Conservation (phyloP, 2,329 filamentous ascomycete genomes). For the Graphilbum ipis-grandicollis region DNA sequence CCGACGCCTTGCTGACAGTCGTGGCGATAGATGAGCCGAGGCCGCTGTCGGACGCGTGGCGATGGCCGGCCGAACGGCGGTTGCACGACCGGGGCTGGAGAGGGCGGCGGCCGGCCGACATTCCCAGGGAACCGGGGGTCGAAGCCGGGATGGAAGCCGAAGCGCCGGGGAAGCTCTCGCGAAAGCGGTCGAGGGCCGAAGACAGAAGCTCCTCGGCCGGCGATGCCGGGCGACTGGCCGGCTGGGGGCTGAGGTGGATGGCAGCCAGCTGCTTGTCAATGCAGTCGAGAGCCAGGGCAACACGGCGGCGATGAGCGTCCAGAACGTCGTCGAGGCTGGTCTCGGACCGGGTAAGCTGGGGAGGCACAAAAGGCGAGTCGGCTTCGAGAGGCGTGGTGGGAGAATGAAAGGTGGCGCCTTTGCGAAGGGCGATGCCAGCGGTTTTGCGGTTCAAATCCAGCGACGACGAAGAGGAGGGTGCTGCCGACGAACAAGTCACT, state of each 20-base stretch:
- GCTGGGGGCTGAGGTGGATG: conserved; percentile 12
- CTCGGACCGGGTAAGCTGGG: conserved; percentile 46
- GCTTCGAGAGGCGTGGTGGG: conserved; percentile 22
- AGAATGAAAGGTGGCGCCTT: conserved; percentile 52
- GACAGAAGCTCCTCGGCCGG: too few species aligned
- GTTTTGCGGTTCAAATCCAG: conserved; percentile 31
- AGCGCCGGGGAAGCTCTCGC: too few species aligned
- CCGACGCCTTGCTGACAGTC: conserved; percentile 34
- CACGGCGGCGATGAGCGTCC: conserved; percentile 50
- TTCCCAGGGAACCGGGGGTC: conserved; percentile 20
- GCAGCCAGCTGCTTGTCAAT: conserved; percentile 37
- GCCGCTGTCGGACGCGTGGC: conserved; percentile 72
- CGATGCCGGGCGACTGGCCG: neutral
- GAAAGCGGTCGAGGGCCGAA: conserved; percentile 19
- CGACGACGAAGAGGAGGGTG: conserved; percentile 19
- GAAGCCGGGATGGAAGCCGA: too few species aligned
- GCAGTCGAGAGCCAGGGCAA: conserved; percentile 45
- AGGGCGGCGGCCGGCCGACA: conserved; percentile 27
- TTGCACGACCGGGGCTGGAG: conserved; percentile 29
- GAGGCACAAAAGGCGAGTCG: conserved; percentile 24
- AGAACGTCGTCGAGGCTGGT: conserved; percentile 56
- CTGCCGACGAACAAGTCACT: conserved; percentile 25
- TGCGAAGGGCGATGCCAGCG: conserved; percentile 44
- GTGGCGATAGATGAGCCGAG: conserved; percentile 66
- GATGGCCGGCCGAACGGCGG: conserved; percentile 35